These are phyloP conservation scores for Neophaeococcomyces mojaviensis DNA, from an alignment of 2,329 filamentous ascomycete species.

Conservation along the genomic window DNA sequence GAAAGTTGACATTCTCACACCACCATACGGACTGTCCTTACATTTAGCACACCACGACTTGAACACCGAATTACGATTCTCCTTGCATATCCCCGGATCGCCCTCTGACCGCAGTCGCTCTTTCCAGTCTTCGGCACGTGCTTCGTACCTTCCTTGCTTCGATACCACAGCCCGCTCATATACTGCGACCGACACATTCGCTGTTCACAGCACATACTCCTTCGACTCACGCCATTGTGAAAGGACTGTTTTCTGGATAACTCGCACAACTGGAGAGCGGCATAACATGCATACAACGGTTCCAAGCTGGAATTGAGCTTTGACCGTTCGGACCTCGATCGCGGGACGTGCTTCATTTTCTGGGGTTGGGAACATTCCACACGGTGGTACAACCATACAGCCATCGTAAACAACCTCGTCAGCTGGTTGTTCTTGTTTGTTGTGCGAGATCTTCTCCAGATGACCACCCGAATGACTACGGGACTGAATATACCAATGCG, in stretches of 20 bases:
- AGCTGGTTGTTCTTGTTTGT: neutral
- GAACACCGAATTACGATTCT: neutral
- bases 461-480: neutral
- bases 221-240: neutral
- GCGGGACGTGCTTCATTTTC: neutral
- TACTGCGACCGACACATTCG: neutral
- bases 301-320: neutral
- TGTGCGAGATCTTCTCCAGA: neutral
- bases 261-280: neutral
- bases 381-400: neutral
- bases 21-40: too few relatives aligned
- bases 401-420: neutral
- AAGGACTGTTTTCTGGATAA: neutral
- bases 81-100: constrained; percentile 4
- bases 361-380: neutral
- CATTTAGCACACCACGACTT: too few relatives aligned
- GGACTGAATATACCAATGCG: neutral
- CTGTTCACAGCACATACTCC: neutral
- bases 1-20: too few relatives aligned
- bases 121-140: neutral
- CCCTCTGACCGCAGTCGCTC: constrained; percentile 6
- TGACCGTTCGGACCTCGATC: neutral
- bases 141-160: constrained; percentile 2
- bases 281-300: neutral
- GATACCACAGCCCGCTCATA: neutral